Base-by-base conservation (phyloP, 345 rosid genomes). In the Eucalyptus sp. region DNA sequence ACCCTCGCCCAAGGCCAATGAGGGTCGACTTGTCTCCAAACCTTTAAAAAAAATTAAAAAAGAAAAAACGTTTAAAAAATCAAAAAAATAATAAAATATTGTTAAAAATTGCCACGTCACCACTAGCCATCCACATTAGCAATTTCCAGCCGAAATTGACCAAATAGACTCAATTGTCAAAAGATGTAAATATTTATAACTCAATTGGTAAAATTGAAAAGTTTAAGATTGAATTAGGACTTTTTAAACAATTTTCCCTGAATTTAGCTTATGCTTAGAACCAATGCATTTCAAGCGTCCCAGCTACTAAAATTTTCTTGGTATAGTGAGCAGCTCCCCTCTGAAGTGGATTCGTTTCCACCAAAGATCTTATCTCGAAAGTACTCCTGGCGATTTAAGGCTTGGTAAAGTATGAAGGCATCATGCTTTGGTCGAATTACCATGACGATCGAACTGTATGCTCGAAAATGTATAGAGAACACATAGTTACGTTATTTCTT, bases 401-500 rank as follows among this genome's bases (percentile, higher is more conserved):
- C 11, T 88, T 89, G 11, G 18, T 58, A 24, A 91, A 86, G 71
- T 91, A 92, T 80, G 93, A 91, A 27, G 92, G 92, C 7, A 90
- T 89, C 64, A 87, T 92, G 90, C 87, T 90, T 48, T 48, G 90
- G 89, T 89, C 90, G 8, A 90, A 86, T 37, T 87, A 50, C 25
- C 86, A 89, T 86, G 90, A 91, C 14, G 86, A 85, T 48, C 88
- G 62, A 86, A 87, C 48, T 50, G 86, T 17, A 88, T 76, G 90
- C 91, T 41, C 62, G 44, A 68, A 25, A 20, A 17, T 13, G 44
- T 48, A 49, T 8, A 37, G 80, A 33, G 80, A 33, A 52, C 13
- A 18, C 27, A 5, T 18, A 33, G 25, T 18, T 9, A 37, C 13
- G 5, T 71, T 71, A 71, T 4, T 31, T 68, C 44, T 37, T 11